phyloP scores from a whole-genome alignment of 345 rosid genomes.

The Syzygium aromaticum region DNA sequence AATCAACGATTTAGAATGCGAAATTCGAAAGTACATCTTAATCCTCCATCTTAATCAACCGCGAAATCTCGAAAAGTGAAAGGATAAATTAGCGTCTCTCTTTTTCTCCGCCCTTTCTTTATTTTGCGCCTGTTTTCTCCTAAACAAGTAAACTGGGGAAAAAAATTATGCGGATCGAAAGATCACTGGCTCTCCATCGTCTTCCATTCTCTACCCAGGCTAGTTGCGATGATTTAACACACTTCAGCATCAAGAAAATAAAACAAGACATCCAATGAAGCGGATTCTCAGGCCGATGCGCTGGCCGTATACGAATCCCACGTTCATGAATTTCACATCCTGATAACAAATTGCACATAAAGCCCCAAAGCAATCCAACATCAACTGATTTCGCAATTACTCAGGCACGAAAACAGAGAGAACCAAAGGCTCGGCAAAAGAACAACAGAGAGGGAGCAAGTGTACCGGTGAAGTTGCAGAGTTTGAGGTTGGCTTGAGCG shows the following conservation, averaged over 20 bases:
- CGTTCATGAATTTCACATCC: background rate
- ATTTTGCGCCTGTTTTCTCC: background rate
- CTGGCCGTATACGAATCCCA: background rate
- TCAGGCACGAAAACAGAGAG: background rate
- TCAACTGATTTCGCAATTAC: background rate
- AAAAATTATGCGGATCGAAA: background rate
- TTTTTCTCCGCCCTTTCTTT: background rate
- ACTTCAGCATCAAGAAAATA: background rate
- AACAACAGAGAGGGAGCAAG: background rate
- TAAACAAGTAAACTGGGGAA: background rate
- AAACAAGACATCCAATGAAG: background rate
- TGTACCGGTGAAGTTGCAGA: slow-evolving; percentile 58
- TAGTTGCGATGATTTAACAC: background rate
- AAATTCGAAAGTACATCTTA: no score
- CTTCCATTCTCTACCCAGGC: background rate
- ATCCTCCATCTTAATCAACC: no score
- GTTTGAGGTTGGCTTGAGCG: slow-evolving; percentile 86
- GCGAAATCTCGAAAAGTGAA: no score
- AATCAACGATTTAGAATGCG: no score
- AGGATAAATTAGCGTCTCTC: background rate
- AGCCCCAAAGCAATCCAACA: background rate
- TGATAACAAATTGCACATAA: background rate
- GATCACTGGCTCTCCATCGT: background rate
- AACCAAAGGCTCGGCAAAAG: background rate
- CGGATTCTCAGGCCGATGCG: background rate